Percentiles rank a stretch among this genome's conserved stretches.
Evolutionary conservation across 2,329 filamentous ascomycete species (phyloP).

Genomic region (Paecilomyces sp.): DNA sequence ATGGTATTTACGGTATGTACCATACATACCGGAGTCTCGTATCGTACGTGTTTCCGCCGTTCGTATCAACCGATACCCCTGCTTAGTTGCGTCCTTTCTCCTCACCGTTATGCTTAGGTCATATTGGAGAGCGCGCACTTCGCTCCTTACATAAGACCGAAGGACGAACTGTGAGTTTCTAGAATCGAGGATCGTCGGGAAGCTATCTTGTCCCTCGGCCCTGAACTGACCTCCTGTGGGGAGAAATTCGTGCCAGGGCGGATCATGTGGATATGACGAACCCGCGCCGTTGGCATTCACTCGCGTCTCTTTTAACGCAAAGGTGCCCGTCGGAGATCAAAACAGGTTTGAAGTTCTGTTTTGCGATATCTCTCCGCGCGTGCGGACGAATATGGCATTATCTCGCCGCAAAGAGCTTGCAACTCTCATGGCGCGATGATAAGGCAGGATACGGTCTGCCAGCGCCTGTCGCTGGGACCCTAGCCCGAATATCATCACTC

Average conservation of each 20-base stretch:
- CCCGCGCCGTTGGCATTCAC: not conserved
- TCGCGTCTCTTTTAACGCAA: not conserved
- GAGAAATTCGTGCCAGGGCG: not conserved
- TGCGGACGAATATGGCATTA: not conserved
- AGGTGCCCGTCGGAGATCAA: not conserved
- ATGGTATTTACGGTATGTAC: not conserved
- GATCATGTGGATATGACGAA: not conserved
- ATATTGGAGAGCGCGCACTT: not conserved
- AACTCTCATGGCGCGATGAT: not conserved
- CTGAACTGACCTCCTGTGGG: too few relatives aligned
- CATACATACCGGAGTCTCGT: not conserved
- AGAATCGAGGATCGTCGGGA: not conserved
- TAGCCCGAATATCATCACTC: not conserved
- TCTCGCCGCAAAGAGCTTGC: not conserved
- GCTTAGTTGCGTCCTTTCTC: not conserved
- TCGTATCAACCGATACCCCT: not conserved
- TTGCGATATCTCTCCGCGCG: not conserved
- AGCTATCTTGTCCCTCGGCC: not conserved
- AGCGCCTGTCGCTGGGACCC: not conserved
- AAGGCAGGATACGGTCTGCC: not conserved
- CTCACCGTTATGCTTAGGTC: not conserved
- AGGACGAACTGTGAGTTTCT: not conserved
- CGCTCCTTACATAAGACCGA: not conserved
- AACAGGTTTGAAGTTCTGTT: not conserved
- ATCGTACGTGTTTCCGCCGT: not conserved